Evolutionary conservation across 768 basidiomycete genomes (phyloP).

Genomic region (Gymnopilus junonius): DNA sequence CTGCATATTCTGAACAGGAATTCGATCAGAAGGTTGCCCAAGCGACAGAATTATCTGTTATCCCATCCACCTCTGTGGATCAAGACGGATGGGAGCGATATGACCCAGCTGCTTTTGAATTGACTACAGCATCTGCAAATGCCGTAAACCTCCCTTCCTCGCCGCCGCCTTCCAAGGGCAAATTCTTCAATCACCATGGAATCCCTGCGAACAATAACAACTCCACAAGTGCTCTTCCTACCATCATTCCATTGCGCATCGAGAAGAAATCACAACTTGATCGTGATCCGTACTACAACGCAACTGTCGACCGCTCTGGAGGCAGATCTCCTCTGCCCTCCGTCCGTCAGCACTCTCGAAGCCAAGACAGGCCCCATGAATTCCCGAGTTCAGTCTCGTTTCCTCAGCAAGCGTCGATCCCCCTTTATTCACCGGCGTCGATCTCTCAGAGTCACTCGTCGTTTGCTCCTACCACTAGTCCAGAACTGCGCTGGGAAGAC

Average conservation of each 20-base stretch:
- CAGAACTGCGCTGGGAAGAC: background rate
- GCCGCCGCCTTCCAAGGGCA: slow-evolving; percentile 1
- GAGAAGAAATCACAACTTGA: slow-evolving; percentile 28
- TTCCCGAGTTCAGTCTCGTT: background rate
- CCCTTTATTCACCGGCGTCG: background rate
- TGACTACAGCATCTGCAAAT: slow-evolving; percentile 1
- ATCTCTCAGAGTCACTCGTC: background rate
- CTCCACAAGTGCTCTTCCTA: slow-evolving; percentile 7
- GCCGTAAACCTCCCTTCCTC: background rate
- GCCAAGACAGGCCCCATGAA: background rate
- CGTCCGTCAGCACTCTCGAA: background rate
- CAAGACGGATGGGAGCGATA: slow-evolving; percentile 56
- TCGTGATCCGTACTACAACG: background rate
- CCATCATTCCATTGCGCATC: slow-evolving; percentile 25
- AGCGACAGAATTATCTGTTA: slow-evolving; percentile 42
- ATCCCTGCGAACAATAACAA: background rate
- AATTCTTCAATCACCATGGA: background rate
- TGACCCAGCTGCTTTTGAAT: slow-evolving; percentile 37
- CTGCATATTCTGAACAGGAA: slow-evolving; percentile 51
- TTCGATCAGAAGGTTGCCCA: slow-evolving; percentile 58
- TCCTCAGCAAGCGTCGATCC: background rate
- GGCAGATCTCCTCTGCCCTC: background rate
- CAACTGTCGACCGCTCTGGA: background rate
- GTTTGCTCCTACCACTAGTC: background rate
- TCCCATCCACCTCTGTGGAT: slow-evolving; percentile 29